Conservation (phyloP, 2,329 filamentous ascomycete species). For the Rutstroemia sydowiana region DNA sequence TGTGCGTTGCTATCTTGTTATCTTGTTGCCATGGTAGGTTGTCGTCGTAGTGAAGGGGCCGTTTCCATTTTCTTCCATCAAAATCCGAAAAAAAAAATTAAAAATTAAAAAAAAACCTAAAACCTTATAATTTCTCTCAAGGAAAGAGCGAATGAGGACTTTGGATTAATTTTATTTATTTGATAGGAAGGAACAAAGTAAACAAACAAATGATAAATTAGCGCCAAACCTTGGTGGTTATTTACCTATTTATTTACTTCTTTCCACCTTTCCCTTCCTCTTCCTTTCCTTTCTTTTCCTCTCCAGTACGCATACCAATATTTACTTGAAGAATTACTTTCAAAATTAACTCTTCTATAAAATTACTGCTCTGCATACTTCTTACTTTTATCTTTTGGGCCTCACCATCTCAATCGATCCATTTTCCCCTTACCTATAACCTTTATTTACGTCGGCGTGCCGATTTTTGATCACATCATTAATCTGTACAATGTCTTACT, state of each 20-base stretch:
- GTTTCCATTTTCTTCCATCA: too few species aligned
- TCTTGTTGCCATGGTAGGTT: too few species aligned
- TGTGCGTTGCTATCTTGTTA: too few species aligned
- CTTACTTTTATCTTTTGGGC: slow-evolving; percentile 3
- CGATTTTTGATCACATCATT: slow-evolving; percentile 1
- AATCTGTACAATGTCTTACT: slow-evolving; percentile 4
- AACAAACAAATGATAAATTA: too few species aligned
- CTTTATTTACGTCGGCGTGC: slow-evolving; percentile 2
- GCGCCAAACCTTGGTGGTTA: too few species aligned
- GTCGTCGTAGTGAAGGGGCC: too few species aligned
- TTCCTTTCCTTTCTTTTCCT: background rate
- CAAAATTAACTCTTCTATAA: background rate
- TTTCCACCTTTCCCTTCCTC: background rate
- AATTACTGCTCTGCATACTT: background rate
- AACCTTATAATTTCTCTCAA: too few species aligned
- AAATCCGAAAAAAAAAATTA: too few species aligned
- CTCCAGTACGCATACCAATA: background rate
- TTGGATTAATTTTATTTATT: too few species aligned
- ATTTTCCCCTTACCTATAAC: background rate
- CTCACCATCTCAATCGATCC: slow-evolving; percentile 1
- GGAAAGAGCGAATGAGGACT: too few species aligned
- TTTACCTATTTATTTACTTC: background rate
- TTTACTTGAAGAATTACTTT: background rate
- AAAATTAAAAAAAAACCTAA: too few species aligned
- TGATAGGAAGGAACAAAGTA: too few species aligned